A percentile compares a stretch with the other conserved stretches of the same genome.
These are phyloP conservation scores for Cymbopogon flexuosus DNA, from an alignment of 202 grass and related monocot species.

Conservation along the genomic window DNA sequence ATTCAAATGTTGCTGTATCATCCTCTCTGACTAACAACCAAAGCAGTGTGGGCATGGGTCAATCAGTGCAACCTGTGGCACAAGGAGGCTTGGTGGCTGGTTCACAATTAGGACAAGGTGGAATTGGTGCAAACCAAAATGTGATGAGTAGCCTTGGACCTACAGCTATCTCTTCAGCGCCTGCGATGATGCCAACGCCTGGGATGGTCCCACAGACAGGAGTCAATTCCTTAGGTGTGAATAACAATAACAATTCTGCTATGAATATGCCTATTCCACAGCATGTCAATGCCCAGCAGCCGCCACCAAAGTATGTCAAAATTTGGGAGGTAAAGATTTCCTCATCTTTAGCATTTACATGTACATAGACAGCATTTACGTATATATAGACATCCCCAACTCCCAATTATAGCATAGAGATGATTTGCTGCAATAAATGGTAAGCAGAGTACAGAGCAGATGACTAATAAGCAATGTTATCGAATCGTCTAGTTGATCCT, in stretches of 20 bases:
- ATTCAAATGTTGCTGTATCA: constrained; percentile 59
- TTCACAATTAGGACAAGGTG: constrained; percentile 71
- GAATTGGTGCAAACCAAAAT: constrained; percentile 65
- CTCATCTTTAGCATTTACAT: not conserved
- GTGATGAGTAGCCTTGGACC: constrained; percentile 54
- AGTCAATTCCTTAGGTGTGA: constrained; percentile 57
- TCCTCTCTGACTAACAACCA: constrained; percentile 54
- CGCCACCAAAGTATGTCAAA: constrained; percentile 72
- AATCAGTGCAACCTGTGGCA: constrained; percentile 50
- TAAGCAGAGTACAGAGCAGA: not conserved
- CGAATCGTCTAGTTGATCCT: not conserved
- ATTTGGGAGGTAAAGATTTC: constrained; percentile 88
- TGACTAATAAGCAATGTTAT: not conserved
- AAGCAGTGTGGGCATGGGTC: constrained; percentile 56
- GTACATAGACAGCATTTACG: not conserved
- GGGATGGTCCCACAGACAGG: constrained; percentile 75
- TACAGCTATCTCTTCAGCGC: constrained; percentile 47
- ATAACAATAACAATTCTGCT: constrained; percentile 55
- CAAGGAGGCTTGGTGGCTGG: constrained; percentile 54
- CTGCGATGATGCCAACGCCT: constrained; percentile 82
- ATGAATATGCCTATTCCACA: constrained; percentile 69
- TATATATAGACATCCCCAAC: too few species aligned
- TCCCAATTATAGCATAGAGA: not conserved
- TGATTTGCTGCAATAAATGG: not conserved
- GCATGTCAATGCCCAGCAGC: constrained; percentile 68